These are phyloP conservation scores for Myxozyma lipomycoides DNA, from an alignment of 805 yeast genomes.

Conservation along the genomic window DNA sequence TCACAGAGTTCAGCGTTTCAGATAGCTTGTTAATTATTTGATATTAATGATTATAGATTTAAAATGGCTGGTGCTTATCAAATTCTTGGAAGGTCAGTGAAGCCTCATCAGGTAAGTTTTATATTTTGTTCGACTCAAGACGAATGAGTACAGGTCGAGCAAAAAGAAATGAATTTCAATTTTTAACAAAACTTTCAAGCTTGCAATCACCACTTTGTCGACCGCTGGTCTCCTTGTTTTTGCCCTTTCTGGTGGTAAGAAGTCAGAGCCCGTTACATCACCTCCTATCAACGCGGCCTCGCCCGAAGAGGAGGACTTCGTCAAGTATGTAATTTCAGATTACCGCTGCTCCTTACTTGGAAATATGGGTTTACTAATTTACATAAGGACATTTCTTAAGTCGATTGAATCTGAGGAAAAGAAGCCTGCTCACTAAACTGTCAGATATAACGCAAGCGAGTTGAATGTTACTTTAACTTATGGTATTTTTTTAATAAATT, in stretches of 20 bases:
- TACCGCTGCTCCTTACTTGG: neutral
- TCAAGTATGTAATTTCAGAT: conserved; percentile 38
- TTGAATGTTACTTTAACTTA: too few relatives aligned
- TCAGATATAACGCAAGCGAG: too few relatives aligned
- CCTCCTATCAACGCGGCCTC: conserved; percentile 73
- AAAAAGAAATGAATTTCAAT: too few relatives aligned
- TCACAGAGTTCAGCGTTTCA: too few relatives aligned
- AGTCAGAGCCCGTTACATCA: conserved; percentile 49
- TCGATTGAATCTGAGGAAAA: conserved; percentile 23
- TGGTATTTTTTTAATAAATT: too few relatives aligned
- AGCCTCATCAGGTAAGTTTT: conserved; percentile 64
- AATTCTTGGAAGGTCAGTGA: conserved; percentile 78
- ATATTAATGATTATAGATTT: too few relatives aligned
- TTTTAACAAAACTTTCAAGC: conserved; percentile 35
- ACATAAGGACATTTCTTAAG: conserved; percentile 21
- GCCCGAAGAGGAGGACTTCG: conserved; percentile 86
- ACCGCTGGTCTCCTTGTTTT: conserved; percentile 57
- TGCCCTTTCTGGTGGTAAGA: conserved; percentile 65
- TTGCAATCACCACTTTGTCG: conserved; percentile 79
- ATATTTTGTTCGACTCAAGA: too few relatives aligned
- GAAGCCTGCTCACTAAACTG: conserved; percentile 10
- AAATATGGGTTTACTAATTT: neutral
- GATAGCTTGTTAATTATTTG: too few relatives aligned
- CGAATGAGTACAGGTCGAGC: too few relatives aligned
- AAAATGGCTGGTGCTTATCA: conserved; percentile 58